Percentiles rank a stretch among this genome's conserved stretches.
These are phyloP conservation scores for Blastomyces parvus DNA, from an alignment of 2,329 filamentous ascomycete species.

Conservation along the genomic window DNA sequence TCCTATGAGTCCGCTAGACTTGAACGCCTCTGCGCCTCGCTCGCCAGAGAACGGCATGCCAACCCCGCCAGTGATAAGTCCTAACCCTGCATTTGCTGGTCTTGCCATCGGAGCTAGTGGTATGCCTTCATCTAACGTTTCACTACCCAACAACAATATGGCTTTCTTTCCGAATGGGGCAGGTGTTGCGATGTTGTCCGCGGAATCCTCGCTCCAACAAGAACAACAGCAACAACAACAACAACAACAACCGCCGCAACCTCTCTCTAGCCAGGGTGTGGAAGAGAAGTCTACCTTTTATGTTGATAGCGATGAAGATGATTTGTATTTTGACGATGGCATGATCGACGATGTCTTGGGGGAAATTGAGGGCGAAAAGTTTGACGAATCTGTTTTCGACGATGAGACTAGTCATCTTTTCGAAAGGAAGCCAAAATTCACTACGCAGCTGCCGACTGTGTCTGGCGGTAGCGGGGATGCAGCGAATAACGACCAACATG, in stretches of 20 bases:
- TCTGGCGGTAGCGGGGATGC: background rate
- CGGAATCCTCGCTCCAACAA: background rate
- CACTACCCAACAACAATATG: background rate
- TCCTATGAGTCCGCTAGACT: slow-evolving; percentile 22
- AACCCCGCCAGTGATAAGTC: slow-evolving; percentile 1
- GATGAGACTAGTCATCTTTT: slow-evolving; percentile 38
- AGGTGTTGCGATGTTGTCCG: background rate
- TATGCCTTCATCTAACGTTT: background rate
- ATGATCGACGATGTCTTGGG: slow-evolving; percentile 32
- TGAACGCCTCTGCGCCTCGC: slow-evolving; percentile 12
- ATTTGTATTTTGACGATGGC: slow-evolving; percentile 41
- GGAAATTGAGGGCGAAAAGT: slow-evolving; percentile 26
- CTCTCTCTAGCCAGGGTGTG: background rate
- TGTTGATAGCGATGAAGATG: slow-evolving; percentile 22
- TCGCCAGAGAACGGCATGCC: background rate
- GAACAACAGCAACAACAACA: too few relatives aligned
- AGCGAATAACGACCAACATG: background rate
- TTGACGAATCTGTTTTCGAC: slow-evolving; percentile 43
- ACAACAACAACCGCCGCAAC: background rate
- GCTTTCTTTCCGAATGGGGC: background rate
- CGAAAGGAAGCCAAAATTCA: slow-evolving; percentile 26
- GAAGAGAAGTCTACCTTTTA: background rate
- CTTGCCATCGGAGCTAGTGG: background rate
- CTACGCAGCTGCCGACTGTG: background rate
- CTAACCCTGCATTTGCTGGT: background rate